A percentile compares a stretch with the other conserved stretches of the same genome.
Conservation (phyloP, 2,329 filamentous ascomycete species). For the Parascedosporium putredinis region DNA sequence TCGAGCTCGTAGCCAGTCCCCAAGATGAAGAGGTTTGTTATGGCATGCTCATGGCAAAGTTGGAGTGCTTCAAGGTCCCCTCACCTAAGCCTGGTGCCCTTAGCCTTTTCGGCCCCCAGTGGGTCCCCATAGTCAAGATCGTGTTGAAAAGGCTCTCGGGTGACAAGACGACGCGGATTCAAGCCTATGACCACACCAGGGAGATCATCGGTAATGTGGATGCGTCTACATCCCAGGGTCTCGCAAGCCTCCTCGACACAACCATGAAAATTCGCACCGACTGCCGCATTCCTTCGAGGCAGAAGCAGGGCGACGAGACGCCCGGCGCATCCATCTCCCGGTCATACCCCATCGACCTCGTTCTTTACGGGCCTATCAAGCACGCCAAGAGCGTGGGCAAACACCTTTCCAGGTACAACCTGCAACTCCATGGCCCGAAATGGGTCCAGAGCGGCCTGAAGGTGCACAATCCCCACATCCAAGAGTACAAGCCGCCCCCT, state of each 20-base stretch:
- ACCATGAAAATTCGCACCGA: slow-evolving; percentile 57
- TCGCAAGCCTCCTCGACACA: slow-evolving; percentile 65
- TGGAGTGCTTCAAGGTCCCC: slow-evolving; percentile 60
- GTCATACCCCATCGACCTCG: slow-evolving; percentile 56
- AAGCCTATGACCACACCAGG: slow-evolving; percentile 62
- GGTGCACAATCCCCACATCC: slow-evolving; percentile 67
- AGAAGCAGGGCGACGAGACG: slow-evolving; percentile 51
- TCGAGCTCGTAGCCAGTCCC: slow-evolving; percentile 44
- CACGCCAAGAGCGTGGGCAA: slow-evolving; percentile 55
- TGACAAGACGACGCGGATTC: slow-evolving; percentile 49
- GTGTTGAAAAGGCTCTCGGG: slow-evolving; percentile 50
- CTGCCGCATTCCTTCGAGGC: slow-evolving; percentile 59
- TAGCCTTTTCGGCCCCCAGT: slow-evolving; percentile 43
- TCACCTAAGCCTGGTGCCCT: slow-evolving; percentile 54
- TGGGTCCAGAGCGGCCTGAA: slow-evolving; percentile 57
- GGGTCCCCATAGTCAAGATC: slow-evolving; percentile 69
- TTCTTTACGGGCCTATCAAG: slow-evolving; percentile 67
- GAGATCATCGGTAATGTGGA: slow-evolving; percentile 71
- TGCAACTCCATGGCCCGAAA: slow-evolving; percentile 58
- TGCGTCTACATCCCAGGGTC: slow-evolving; percentile 49
- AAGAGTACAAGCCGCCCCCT: slow-evolving; percentile 33
- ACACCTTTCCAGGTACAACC: slow-evolving; percentile 50
- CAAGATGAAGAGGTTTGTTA: slow-evolving; percentile 68
- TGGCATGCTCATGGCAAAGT: slow-evolving; percentile 59
- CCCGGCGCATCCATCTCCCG: slow-evolving; percentile 52